Percentiles rank a stretch among this genome's conserved stretches.
These are phyloP conservation scores for Thraustochytrium striatum DNA, from an alignment of 352 stramenopile genomes.

Conservation along the genomic window DNA sequence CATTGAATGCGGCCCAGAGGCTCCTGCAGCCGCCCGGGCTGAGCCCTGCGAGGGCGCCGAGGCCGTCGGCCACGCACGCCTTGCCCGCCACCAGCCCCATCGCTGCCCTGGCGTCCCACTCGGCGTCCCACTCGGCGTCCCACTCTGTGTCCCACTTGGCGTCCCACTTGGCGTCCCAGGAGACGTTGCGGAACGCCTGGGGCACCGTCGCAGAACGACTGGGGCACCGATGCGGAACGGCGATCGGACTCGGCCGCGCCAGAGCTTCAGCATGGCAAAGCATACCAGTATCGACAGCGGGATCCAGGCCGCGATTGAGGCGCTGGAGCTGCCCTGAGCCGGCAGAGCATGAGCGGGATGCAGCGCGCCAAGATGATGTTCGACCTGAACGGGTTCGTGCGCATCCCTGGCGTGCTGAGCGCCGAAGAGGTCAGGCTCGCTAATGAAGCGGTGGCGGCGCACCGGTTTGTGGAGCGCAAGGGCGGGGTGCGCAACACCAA, in stretches of 20 bases:
- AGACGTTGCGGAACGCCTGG: no score
- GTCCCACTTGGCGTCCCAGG: no score
- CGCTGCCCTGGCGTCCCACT: background rate
- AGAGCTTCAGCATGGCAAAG: no score
- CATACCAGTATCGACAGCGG: no score
- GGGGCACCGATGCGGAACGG: no score
- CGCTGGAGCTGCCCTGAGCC: no score
- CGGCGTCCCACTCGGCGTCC: background rate
- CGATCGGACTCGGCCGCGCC: no score
- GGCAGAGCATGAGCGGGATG: no score
- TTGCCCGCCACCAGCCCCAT: slow-evolving; percentile 26
- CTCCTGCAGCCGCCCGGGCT: slow-evolving; percentile 5
- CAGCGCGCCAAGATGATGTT: slow-evolving; percentile 57
- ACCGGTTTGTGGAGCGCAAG: slow-evolving; percentile 59
- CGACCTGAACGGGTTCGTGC: slow-evolving; percentile 70
- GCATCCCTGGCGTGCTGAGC: slow-evolving; percentile 62
- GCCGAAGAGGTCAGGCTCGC: slow-evolving; percentile 60
- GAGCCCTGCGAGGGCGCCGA: background rate
- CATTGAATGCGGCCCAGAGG: slow-evolving; percentile 41
- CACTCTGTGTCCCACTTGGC: no score
- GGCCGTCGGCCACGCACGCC: background rate
- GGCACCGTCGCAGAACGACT: no score
- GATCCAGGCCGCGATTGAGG: no score
- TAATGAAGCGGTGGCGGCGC: slow-evolving; percentile 63
- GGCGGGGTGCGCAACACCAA: slow-evolving; percentile 63